These are phyloP conservation scores for Cardamine resedifolia DNA, from an alignment of 345 rosid species.

Conservation along the genomic window DNA sequence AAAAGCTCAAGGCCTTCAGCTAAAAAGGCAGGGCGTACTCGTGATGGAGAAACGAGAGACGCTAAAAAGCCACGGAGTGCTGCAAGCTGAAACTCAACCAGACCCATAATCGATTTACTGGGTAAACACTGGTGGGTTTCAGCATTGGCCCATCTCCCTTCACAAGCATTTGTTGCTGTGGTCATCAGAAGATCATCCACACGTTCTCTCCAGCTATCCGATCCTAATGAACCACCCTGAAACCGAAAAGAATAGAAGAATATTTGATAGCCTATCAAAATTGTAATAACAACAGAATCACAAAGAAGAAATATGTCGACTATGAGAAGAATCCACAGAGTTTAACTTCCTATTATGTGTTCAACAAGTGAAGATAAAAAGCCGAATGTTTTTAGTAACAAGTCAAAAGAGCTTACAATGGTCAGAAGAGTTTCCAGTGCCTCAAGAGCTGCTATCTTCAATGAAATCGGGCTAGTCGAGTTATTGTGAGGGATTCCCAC, in stretches of 20 bases:
- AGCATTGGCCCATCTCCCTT: conserved; percentile 53
- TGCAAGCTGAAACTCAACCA: conserved; percentile 67
- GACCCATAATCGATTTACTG: conserved; percentile 34
- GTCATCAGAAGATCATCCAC: conserved; percentile 62
- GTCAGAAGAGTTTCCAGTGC: conserved; percentile 70
- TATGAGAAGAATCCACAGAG: neutral
- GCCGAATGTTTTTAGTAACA: neutral
- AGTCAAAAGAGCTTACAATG: conserved; percentile 54
- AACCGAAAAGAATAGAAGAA: neutral
- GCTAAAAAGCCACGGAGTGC: conserved; percentile 70
- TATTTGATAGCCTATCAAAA: neutral
- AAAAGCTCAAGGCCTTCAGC: conserved; percentile 75
- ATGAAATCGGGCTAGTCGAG: conserved; percentile 40
- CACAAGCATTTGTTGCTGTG: conserved; percentile 57
- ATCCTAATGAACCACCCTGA: conserved; percentile 73
- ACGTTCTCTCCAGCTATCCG: conserved; percentile 64
- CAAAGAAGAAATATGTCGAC: neutral
- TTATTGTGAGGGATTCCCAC: conserved; percentile 40
- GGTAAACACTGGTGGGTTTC: conserved; percentile 42
- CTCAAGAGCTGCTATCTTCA: conserved; percentile 79
- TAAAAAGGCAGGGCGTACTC: conserved; percentile 56
- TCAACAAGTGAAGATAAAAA: neutral
- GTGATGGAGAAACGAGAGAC: conserved; percentile 72
- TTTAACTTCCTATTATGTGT: neutral
- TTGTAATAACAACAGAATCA: neutral